phyloP scores from a whole-genome alignment of 176 grass and related monocot species.

The Oryza longistaminata region DNA sequence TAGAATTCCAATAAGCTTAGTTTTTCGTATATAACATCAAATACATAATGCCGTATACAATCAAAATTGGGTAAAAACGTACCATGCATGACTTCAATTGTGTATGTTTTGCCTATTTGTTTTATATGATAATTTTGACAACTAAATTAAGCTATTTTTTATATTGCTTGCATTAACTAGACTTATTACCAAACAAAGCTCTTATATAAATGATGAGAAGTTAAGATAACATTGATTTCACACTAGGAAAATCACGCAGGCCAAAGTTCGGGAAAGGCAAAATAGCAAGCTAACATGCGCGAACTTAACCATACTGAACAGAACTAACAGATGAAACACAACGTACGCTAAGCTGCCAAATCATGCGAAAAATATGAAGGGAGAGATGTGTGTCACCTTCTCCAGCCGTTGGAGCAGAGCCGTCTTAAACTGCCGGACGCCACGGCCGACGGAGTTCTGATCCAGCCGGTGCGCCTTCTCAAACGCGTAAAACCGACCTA shows the following conservation, averaged over 20 bases:
- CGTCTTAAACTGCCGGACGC: conserved; percentile 96
- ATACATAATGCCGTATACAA: background rate
- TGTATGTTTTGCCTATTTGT: background rate
- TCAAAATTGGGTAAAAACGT: background rate
- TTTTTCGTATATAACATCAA: background rate
- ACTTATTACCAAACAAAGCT: background rate
- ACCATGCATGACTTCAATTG: background rate
- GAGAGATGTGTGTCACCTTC: conserved; percentile 49
- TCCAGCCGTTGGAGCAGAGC: conserved; percentile 79
- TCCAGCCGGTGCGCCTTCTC: conserved; percentile 92
- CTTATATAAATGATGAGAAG: background rate
- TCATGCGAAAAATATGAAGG: conserved; percentile 32
- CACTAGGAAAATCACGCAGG: conserved; percentile 3
- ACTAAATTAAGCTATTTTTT: background rate
- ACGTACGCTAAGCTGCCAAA: conserved; percentile 12
- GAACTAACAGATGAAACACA: conserved; percentile 31
- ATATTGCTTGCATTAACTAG: background rate
- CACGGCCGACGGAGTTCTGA: conserved; percentile 81
- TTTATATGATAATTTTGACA: background rate
- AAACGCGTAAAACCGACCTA: conserved; percentile 92
- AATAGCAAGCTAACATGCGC: conserved; percentile 21
- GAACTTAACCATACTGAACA: conserved; percentile 32
- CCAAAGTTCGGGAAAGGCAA: background rate
- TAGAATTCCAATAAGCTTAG: background rate
- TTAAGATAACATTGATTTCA: background rate